Conservation (phyloP, 2,329 filamentous ascomycete species). For the Neopestalotiopsis sp. region DNA sequence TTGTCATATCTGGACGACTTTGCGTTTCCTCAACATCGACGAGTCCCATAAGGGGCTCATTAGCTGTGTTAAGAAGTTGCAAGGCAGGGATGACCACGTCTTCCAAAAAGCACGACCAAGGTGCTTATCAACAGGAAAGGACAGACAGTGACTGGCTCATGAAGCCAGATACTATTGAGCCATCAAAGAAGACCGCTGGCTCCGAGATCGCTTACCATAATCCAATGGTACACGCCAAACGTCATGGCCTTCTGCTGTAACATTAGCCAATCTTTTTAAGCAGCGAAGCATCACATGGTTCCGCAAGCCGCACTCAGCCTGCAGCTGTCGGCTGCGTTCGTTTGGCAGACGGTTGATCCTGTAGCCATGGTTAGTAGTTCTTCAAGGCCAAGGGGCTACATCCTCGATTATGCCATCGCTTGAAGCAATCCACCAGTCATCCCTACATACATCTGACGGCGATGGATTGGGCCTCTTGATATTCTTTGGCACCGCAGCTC, state of each 20-base stretch:
- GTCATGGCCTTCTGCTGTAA: neutral
- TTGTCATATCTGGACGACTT: neutral
- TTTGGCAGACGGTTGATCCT: constrained; percentile 39
- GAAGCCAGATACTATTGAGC: neutral
- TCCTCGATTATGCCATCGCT: constrained; percentile 16
- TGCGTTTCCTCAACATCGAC: neutral
- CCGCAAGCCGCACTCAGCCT: constrained; percentile 26
- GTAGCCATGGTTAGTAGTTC: constrained; percentile 29
- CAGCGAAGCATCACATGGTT: neutral
- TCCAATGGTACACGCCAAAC: neutral
- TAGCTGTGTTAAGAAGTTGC: neutral
- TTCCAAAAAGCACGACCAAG: neutral
- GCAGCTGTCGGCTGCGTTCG: constrained; percentile 37
- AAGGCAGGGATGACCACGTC: neutral
- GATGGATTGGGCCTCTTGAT: constrained; percentile 47
- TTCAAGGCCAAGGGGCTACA: constrained; percentile 19
- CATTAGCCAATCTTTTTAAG: constrained; percentile 1
- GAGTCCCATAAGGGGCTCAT: neutral
- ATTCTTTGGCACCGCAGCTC: constrained; percentile 41
- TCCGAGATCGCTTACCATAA: neutral
- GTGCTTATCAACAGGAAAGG: neutral
- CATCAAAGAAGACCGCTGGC: neutral
- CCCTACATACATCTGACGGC: constrained; percentile 41
- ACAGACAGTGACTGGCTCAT: neutral
- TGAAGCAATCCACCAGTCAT: constrained; percentile 27